A percentile compares a stretch with the other conserved stretches of the same genome.
phyloP scores from a whole-genome alignment of 768 basidiomycete species.

The Tricholoma saponaceum region DNA sequence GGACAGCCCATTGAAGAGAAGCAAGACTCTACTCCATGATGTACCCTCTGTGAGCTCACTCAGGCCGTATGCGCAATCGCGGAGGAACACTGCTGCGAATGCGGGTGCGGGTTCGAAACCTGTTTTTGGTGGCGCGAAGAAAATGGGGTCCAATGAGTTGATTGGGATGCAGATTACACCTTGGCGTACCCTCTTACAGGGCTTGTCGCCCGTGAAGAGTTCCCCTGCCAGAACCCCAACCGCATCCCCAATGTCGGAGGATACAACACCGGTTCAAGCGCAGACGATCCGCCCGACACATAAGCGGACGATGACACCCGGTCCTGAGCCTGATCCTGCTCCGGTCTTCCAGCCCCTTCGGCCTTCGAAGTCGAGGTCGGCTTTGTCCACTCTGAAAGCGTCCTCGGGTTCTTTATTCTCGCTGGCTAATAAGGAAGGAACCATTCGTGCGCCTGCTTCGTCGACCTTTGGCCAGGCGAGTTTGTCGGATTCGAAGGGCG shows the following conservation, averaged over 20 bases:
- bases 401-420: slow-evolving; percentile 22
- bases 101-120: neutral
- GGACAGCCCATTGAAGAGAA: slow-evolving; percentile 10
- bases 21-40: slow-evolving; percentile 13
- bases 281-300: slow-evolving; percentile 35
- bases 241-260: no score
- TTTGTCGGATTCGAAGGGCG: slow-evolving; percentile 14
- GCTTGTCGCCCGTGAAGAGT: slow-evolving; percentile 25
- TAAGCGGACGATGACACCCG: slow-evolving; percentile 54
- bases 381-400: slow-evolving; percentile 1
- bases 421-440: slow-evolving; percentile 14
- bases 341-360: slow-evolving; percentile 57
- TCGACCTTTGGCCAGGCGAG: slow-evolving; percentile 32
- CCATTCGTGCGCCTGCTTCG: slow-evolving; percentile 35
- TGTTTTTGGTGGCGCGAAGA: neutral
- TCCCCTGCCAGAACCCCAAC: slow-evolving; percentile 12
- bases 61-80: slow-evolving; percentile 41
- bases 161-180: slow-evolving; percentile 61
- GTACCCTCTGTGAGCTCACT: slow-evolving; percentile 44
- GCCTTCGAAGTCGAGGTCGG: slow-evolving; percentile 28
- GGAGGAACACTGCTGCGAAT: slow-evolving; percentile 9
- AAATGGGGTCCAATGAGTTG: neutral
- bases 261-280: slow-evolving; percentile 8
- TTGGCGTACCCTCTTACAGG: slow-evolving; percentile 44
- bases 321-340: slow-evolving; percentile 43